Evolutionary conservation across 2,329 filamentous ascomycete species (phyloP), one percentile per base, ranked within the genome.

Genomic region (Cercospora sesami): DNA sequence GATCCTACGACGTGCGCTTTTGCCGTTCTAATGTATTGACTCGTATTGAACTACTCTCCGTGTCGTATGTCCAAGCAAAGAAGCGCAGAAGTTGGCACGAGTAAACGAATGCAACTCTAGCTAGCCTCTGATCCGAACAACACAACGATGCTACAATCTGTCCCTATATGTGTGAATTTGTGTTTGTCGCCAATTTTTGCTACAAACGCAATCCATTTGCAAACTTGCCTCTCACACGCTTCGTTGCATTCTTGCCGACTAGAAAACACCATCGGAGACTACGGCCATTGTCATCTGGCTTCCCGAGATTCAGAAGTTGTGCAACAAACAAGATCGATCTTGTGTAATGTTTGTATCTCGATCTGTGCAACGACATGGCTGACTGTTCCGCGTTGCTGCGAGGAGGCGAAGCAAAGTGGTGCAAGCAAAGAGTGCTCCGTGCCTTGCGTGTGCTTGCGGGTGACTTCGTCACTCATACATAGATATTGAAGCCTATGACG

Each of bases 141-240:
- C 3, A 55, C 23, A 28, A 23, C 2, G 14, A 55, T n/a, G 21
- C 21, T 55, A 16, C 23, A n/a, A 30, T 30, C 5, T 55, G 48
- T 26, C 23, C 28, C 48, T 55, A 55, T 28, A 55, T 30, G 48
- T 26, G 18, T 14, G 12, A 55, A 8, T 30, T 5, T 23, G 16
- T 28, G 48, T 55, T 55, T 55, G 48, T 55, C 48, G 14, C 48
- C 48, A 55, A n/a, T 9, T 55, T 42, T 58, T 59, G 60, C 59
- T 51, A 51, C 60, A 66, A 66, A 63, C 65, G 62, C 59, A 57
- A 58, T 51, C 59, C 36, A 23, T 18, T 7, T 36, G 21, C 64
- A 55, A 55, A 61, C 59, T 36, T 16, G n/a, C 36, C 21, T 28
- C 58, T 36, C 10, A 7, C 30, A 23, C 26, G 16, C 36, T 26